Evolutionary conservation across 176 grass and related monocot species (phyloP).

Genomic region (Zoysia pacifica): DNA sequence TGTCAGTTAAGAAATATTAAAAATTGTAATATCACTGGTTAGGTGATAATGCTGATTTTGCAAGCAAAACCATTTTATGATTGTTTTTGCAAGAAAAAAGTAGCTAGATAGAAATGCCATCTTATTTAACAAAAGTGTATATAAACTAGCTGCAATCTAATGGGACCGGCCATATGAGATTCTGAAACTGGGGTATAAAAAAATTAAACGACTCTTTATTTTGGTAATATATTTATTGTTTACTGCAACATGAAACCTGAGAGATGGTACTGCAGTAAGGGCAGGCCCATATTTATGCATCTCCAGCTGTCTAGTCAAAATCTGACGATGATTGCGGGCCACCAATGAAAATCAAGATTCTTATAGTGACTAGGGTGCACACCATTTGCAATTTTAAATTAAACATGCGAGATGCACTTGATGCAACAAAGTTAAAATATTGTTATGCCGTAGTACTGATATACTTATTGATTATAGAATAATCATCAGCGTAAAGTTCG

Average conservation of each 20-base stretch:
- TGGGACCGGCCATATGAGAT: not conserved
- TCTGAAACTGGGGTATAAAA: not conserved
- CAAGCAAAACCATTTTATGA: slow-evolving; percentile 28
- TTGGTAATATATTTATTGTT: not conserved
- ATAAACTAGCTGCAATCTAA: too few species aligned
- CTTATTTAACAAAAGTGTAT: not conserved
- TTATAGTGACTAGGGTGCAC: not conserved
- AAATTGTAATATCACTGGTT: slow-evolving; percentile 7
- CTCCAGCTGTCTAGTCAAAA: not conserved
- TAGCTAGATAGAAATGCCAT: not conserved
- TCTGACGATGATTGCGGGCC: not conserved
- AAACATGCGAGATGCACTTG: not conserved
- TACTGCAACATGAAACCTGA: not conserved
- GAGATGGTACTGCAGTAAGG: not conserved
- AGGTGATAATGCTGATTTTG: slow-evolving; percentile 22
- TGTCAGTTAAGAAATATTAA: not conserved
- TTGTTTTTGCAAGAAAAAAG: not conserved
- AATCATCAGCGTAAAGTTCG: slow-evolving; percentile 8
- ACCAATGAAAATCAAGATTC: not conserved
- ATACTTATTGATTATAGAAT: not conserved
- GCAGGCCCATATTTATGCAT: not conserved
- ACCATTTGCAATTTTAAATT: not conserved
- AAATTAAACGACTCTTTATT: not conserved
- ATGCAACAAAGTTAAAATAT: not conserved
- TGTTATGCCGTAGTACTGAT: not conserved